Base-by-base conservation (phyloP, 352 stramenopile species). In the Hyaloperonospora arabidopsidis region DNA sequence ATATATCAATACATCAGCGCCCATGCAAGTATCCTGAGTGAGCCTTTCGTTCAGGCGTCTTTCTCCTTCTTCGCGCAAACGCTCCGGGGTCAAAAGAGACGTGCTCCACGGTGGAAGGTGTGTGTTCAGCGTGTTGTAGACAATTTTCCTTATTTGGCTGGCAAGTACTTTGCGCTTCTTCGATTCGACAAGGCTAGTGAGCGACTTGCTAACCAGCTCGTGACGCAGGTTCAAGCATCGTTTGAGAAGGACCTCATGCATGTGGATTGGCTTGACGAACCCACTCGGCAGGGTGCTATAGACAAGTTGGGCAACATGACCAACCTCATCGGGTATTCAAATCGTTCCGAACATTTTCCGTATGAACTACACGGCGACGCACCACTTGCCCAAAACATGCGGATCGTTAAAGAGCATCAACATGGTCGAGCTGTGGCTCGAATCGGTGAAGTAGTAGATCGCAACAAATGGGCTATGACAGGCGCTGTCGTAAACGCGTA, bases 401-500 rank as follows among this genome's bases (percentile, higher is more conserved):
- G 72, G 41, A 67, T 63, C n/a, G 45, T 91, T 2, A 58, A 52
- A 17, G 38, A 64, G 17, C 63, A 78, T 51, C 44, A 72, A 8
- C 89, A 85, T 53, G 54, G 72, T 17, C 70, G 70, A 19, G 60
- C 57, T 1, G 56, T 86, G 12, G 57, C 41, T 8, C 61, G 54
- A 13, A 72, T 87, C 14, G 80, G 67, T 2, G 47, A 40, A 0
- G 44, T 47, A 0, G 85, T 91, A 11, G 68, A 92, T 28, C 74
- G 79, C 3, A 71, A 67, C 49, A 71, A 91, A 49, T 96, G 84
- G 89, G 74, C 76, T 62, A 97, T 98, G 89, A 88, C 85, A 0
- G 87, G 92, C 19, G 87, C 95, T 52, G 93, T 80, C 0, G 87
- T 97, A 29, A 98, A 98, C 70, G 93, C 88, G 22, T 94, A 88